These are phyloP conservation scores for Panaeolus cyanescens DNA, from an alignment of 768 basidiomycete species.

Conservation along the genomic window DNA sequence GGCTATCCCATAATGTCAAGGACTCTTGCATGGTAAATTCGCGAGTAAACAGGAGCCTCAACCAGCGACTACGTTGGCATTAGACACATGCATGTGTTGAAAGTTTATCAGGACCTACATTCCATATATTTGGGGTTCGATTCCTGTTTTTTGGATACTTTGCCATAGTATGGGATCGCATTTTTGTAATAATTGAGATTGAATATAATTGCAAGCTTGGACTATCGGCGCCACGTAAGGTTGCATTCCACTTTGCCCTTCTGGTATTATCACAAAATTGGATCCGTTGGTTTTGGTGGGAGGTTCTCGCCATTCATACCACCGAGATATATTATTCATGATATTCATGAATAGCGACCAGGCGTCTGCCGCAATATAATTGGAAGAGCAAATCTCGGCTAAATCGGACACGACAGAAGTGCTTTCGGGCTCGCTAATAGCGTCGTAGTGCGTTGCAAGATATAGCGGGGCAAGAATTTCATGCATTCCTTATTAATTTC, in stretches of 20 bases:
- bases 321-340: conserved; percentile 79
- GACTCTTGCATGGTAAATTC: conserved; percentile 83
- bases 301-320: conserved; percentile 73
- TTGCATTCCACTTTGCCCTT: conserved; percentile 51
- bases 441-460: conserved; percentile 83
- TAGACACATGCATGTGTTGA: conserved; percentile 6
- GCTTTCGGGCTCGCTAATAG: conserved; percentile 40
- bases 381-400: conserved; percentile 61
- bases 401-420: conserved; percentile 26
- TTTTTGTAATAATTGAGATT: conserved; percentile 67
- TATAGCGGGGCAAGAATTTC: conserved; percentile 90
- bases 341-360: conserved; percentile 80
- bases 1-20: conserved; percentile 92
- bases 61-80: conserved; percentile 71
- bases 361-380: conserved; percentile 83
- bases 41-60: conserved; percentile 89
- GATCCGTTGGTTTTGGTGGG: conserved; percentile 30
- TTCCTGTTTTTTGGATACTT: conserved; percentile 73
- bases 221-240: conserved; percentile 86
- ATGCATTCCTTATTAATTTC: conserved; percentile 77
- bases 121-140: conserved; percentile 97
- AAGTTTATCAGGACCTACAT: conserved; percentile 60
- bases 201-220: conserved; percentile 77
- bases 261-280: conserved; percentile 45
- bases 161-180: conserved; percentile 82